These are phyloP conservation scores for Carallia pectinifolia DNA, from an alignment of 345 rosid genomes.

Conservation along the genomic window DNA sequence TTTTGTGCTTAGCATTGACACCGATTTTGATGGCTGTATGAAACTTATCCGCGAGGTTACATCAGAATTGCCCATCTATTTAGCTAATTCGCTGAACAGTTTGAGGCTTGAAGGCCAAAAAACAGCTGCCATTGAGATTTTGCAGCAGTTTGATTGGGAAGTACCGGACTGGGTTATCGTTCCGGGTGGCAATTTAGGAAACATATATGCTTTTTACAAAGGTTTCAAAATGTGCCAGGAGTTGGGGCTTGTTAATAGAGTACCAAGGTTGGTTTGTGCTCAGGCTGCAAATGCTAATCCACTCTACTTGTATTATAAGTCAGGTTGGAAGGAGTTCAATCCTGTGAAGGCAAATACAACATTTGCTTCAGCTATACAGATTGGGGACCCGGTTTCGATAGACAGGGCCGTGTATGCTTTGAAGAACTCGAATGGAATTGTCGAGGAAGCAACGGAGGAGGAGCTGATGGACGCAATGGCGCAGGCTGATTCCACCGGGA, in stretches of 20 bases:
- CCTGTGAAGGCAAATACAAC: conserved; percentile 69
- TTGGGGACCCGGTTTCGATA: conserved; percentile 89
- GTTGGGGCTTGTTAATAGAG: conserved; percentile 73
- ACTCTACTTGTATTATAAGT: conserved; percentile 68
- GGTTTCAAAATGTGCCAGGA: conserved; percentile 90
- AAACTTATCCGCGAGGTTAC: conserved; percentile 81
- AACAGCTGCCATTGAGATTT: conserved; percentile 84
- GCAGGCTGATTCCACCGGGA: conserved; percentile 86
- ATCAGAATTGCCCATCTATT: conserved; percentile 70
- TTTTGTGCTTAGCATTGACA: conserved; percentile 79
- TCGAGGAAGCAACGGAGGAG: conserved; percentile 86
- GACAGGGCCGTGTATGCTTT: conserved; percentile 87
- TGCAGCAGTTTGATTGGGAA: conserved; percentile 93
- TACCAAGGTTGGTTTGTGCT: conserved; percentile 83
- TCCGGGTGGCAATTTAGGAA: conserved; percentile 89
- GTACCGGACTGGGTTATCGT: conserved; percentile 98
- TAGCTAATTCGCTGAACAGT: conserved; percentile 84
- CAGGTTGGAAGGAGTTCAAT: conserved; percentile 74
- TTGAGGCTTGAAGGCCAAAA: conserved; percentile 90
- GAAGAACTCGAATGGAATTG: conserved; percentile 70
- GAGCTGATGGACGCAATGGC: conserved; percentile 97
- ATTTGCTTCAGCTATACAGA: conserved; percentile 92
- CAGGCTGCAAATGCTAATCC: conserved; percentile 95
- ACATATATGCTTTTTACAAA: conserved; percentile 85
- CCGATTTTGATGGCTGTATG: conserved; percentile 95